Percentiles rank a stretch among this genome's conserved stretches.
phyloP scores from a whole-genome alignment of 2,329 filamentous ascomycete species.

The Triangularia setosa region DNA sequence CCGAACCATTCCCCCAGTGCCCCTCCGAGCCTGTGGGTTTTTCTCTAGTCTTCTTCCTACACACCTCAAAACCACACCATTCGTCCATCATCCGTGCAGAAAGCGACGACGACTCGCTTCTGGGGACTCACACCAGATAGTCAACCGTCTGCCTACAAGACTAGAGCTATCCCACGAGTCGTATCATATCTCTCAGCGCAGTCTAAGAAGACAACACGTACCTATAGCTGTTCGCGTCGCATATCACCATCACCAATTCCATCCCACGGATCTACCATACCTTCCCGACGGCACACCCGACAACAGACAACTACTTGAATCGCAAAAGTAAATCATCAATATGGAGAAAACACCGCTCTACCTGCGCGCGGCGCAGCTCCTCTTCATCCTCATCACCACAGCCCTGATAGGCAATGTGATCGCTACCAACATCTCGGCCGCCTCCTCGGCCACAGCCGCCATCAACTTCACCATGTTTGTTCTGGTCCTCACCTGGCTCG shows the following conservation, averaged over 20 bases:
- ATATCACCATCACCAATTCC: neutral
- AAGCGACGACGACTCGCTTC: neutral
- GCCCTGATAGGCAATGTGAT: conserved; percentile 58
- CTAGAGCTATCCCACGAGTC: neutral
- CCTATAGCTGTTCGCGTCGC: neutral
- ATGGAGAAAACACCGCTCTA: conserved; percentile 43
- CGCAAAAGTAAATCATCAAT: neutral
- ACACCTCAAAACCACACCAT: neutral
- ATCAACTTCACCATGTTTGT: conserved; percentile 69
- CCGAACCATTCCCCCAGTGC: neutral
- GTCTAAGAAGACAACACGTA: neutral
- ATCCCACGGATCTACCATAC: neutral
- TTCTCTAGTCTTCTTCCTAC: neutral
- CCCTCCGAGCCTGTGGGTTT: neutral
- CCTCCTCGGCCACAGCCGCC: conserved; percentile 41
- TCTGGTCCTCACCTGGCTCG: conserved; percentile 61
- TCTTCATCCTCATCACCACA: conserved; percentile 51
- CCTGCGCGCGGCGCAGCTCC: conserved; percentile 47
- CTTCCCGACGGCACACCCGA: conserved; percentile 5
- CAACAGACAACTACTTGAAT: neutral
- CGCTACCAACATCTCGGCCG: conserved; percentile 44
- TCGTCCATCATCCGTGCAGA: neutral
- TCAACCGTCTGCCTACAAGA: neutral
- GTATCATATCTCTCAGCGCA: neutral
- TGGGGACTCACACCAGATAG: neutral